Evolutionary conservation across 2,329 filamentous ascomycete species (phyloP), one percentile per base, ranked within the genome.

Genomic region (Fusarium metavorans): DNA sequence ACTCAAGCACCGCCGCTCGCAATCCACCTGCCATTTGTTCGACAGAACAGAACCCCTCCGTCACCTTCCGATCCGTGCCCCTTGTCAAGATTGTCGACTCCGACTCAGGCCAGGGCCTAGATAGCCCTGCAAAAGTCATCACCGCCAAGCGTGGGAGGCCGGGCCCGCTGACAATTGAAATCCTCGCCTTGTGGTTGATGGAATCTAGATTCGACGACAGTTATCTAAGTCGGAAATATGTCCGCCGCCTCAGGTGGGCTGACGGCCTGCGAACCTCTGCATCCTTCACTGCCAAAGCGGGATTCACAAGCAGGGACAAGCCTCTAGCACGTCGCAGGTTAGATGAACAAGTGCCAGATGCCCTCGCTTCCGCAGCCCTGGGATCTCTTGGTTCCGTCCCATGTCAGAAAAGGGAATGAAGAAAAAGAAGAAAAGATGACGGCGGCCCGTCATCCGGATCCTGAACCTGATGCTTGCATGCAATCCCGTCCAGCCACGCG

Each of bases 171-270:
- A 64, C 66, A 67, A 73, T 78, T 72, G 34, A 67, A 59, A 66
- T 72, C 68, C 76, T 70, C 70, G 76, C 63, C 43, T 71, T 78
- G 72, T 79, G 77, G 75, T 78, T 78, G 77, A 78, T 77, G 77
- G 77, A 78, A 78, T 71, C 74, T 64, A 59, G 58, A 66, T 77
- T 76, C 74, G 25, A 77, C 76, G 59, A 74, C 68, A 72, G 65
- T 74, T 73, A 70, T 64, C 58, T 54, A 70, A 59, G 39, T 68
- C 70, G 73, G 76, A 59, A 73, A 64, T 61, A 66, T 45, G 30
- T 39, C 68, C 58, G 60, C 67, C 57, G 35, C 59, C 57, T 39
- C 63, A 59, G 30, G 52, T 72, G 71, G 62, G 48, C 57, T 59
- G 65, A 66, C 66, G 52, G 54, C 54, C 63, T 41, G 50, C 58